These are phyloP conservation scores for Starmerella tilneyi DNA, from an alignment of 805 yeast genomes.

Conservation along the genomic window DNA sequence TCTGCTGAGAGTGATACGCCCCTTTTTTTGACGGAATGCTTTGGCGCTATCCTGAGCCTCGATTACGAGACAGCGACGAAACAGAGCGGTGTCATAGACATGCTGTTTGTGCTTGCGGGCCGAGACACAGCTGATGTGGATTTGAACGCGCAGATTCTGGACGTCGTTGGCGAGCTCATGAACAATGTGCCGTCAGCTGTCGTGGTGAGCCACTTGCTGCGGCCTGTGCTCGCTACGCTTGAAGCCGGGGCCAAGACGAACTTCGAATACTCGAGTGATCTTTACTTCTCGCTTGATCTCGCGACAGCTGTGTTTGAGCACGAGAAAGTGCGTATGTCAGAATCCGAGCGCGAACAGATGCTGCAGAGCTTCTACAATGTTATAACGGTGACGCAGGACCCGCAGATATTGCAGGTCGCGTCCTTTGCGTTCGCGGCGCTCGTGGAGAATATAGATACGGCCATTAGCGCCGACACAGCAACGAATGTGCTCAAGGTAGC, in stretches of 20 bases:
- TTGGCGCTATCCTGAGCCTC: conserved; percentile 48
- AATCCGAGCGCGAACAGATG: conserved; percentile 20
- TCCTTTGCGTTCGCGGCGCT: conserved; percentile 63
- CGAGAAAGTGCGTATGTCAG: conserved; percentile 24
- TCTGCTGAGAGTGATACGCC: conserved; percentile 75
- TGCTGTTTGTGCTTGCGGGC: conserved; percentile 55
- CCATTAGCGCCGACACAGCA: conserved; percentile 16
- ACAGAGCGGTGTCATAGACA: conserved; percentile 36
- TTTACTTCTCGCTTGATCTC: conserved; percentile 48
- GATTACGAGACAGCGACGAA: conserved; percentile 32
- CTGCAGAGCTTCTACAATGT: conserved; percentile 39
- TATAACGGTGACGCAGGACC: conserved; percentile 48
- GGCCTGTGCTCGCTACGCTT: conserved; percentile 20
- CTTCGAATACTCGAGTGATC: conserved; percentile 48
- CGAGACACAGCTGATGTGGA: conserved; percentile 70
- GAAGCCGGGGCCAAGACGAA: neutral
- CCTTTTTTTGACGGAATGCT: conserved; percentile 58
- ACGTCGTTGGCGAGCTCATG: conserved; percentile 55
- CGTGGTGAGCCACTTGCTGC: conserved; percentile 18
- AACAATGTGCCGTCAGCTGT: conserved; percentile 24
- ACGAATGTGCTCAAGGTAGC: conserved; percentile 49
- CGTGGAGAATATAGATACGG: conserved; percentile 32
- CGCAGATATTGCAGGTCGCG: conserved; percentile 64
- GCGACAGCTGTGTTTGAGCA: conserved; percentile 27
- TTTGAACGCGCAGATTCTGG: conserved; percentile 54